Evolutionary conservation across 192 early-diverging fungal genomes (phyloP).

Genomic region (Coemansia sp.): DNA sequence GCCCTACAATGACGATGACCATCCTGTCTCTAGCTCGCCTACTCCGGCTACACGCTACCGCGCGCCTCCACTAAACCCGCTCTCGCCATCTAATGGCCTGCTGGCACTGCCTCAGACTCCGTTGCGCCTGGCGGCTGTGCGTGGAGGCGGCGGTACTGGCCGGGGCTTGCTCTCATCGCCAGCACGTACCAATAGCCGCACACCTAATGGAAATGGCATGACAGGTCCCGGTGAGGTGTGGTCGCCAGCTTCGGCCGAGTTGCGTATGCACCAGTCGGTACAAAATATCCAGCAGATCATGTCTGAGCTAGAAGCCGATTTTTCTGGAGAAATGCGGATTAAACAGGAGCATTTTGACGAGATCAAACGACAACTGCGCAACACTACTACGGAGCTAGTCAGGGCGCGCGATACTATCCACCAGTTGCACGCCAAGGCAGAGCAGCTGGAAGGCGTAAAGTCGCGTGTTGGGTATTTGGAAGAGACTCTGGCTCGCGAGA

Average conservation of each 20-base stretch:
- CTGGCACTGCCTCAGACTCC: slow-evolving; percentile 34
- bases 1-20: neutral
- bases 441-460: slow-evolving; percentile 63
- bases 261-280: slow-evolving; percentile 54
- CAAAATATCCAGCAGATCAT: slow-evolving; percentile 66
- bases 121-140: slow-evolving; percentile 23
- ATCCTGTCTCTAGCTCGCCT: slow-evolving; percentile 3
- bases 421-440: slow-evolving; percentile 53
- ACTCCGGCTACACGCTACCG: slow-evolving; percentile 2
- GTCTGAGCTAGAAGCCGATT: slow-evolving; percentile 69
- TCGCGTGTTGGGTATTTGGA: slow-evolving; percentile 65
- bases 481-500: slow-evolving; percentile 57
- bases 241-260: slow-evolving; percentile 42
- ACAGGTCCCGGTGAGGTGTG: slow-evolving; percentile 15
- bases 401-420: slow-evolving; percentile 59
- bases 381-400: slow-evolving; percentile 60
- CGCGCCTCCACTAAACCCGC: neutral
- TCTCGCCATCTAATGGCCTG: slow-evolving; percentile 3
- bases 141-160: slow-evolving; percentile 9
- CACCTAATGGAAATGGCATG: neutral
- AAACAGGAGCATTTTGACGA: slow-evolving; percentile 62
- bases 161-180: slow-evolving; percentile 31
- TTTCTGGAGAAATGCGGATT: slow-evolving; percentile 59
- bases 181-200: neutral
- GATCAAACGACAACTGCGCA: slow-evolving; percentile 59